Percentiles rank a stretch among this genome's conserved stretches.
Conservation (phyloP, 192 early-diverging fungal species). For the Physocladia obscura region DNA sequence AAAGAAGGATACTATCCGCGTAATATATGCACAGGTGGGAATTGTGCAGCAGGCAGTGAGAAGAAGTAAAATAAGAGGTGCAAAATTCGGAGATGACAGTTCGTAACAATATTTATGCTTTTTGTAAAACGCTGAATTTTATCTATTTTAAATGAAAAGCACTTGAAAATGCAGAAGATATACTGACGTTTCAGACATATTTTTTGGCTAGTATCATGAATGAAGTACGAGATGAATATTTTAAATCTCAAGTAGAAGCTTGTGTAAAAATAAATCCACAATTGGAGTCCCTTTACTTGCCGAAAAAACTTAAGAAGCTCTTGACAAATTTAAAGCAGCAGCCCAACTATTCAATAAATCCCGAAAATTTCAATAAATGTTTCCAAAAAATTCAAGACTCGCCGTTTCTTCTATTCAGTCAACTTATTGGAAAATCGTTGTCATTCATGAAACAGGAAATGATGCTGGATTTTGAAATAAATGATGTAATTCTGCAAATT, state of each 20-base stretch:
- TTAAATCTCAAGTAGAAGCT: constrained; percentile 9
- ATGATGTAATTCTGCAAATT: background rate
- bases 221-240: background rate
- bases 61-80: no score
- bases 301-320: background rate
- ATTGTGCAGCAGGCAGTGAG: background rate
- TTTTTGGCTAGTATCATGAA: constrained; percentile 5
- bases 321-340: background rate
- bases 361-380: background rate
- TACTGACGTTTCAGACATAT: background rate
- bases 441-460: background rate
- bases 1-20: background rate
- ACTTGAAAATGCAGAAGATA: background rate
- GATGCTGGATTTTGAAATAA: background rate
- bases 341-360: background rate
- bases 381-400: background rate
- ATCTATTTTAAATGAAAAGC: background rate
- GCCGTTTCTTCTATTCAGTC: background rate
- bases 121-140: background rate
- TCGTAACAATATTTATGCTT: background rate
- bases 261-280: constrained; percentile 6
- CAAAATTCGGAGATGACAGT: background rate
- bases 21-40: constrained; percentile 4
- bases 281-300: background rate
- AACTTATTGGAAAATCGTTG: background rate